Evolutionary conservation across 2,329 filamentous ascomycete genomes (phyloP).

Genomic region (Coniochaeta prunicola): DNA sequence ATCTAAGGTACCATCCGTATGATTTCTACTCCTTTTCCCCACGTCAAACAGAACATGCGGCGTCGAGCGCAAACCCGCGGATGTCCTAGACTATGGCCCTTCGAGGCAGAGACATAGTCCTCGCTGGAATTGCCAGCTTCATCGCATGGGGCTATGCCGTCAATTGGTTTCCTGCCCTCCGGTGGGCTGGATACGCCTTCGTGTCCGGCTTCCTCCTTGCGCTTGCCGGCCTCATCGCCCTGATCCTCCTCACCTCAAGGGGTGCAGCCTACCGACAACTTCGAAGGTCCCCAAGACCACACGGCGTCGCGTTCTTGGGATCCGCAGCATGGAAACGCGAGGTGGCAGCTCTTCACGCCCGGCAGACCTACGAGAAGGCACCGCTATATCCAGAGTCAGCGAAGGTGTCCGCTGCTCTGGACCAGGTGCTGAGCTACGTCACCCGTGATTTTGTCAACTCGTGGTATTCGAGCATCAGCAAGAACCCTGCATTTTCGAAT

Average conservation of each 20-base stretch:
- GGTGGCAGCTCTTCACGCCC: slow-evolving; percentile 55
- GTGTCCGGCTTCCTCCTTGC: slow-evolving; percentile 57
- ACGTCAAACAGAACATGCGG: slow-evolving; percentile 22
- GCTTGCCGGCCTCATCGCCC: slow-evolving; percentile 43
- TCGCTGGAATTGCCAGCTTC: slow-evolving; percentile 63
- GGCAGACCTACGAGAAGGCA: slow-evolving; percentile 58
- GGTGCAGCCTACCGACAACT: slow-evolving; percentile 32
- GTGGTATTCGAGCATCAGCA: slow-evolving; percentile 86
- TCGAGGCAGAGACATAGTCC: slow-evolving; percentile 63
- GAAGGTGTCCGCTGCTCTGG: slow-evolving; percentile 71
- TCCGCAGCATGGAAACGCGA: slow-evolving; percentile 63
- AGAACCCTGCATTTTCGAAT: slow-evolving; percentile 70
- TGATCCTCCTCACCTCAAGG: slow-evolving; percentile 56
- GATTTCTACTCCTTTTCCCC: background rate
- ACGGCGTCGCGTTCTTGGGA: slow-evolving; percentile 52
- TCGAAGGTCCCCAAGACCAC: slow-evolving; percentile 31
- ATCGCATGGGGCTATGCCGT: slow-evolving; percentile 83
- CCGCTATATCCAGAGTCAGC: slow-evolving; percentile 71
- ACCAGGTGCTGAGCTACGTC: slow-evolving; percentile 69
- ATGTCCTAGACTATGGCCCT: slow-evolving; percentile 52
- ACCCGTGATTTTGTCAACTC: slow-evolving; percentile 77
- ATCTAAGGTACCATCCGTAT: too few relatives aligned
- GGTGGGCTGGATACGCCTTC: slow-evolving; percentile 82
- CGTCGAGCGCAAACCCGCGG: slow-evolving; percentile 22
- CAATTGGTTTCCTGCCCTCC: slow-evolving; percentile 74